phyloP scores from a whole-genome alignment of 1,139 yeast species.

The Blastobotrys capitulatus region DNA sequence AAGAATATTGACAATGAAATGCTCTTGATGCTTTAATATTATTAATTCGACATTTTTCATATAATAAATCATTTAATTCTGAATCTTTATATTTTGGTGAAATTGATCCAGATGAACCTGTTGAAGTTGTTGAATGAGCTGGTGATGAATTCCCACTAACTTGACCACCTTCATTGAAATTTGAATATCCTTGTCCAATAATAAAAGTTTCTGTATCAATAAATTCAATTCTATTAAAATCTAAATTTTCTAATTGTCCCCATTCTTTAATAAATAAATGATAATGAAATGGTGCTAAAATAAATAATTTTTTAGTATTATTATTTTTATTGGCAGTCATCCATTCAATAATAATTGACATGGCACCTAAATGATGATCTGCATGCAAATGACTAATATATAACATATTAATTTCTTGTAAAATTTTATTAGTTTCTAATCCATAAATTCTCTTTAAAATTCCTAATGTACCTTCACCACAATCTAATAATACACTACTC shows the following conservation, averaged over 20 bases:
- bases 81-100: not conserved
- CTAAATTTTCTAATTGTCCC: slow-evolving; percentile 50
- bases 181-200: slow-evolving; percentile 25
- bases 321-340: slow-evolving; percentile 33
- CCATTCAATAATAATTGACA: slow-evolving; percentile 70
- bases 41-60: not conserved
- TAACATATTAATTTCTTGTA: slow-evolving; percentile 52
- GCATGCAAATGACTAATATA: slow-evolving; percentile 92
- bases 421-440: slow-evolving; percentile 38
- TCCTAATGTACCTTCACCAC: slow-evolving; percentile 91
- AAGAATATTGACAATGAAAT: slow-evolving; percentile 79
- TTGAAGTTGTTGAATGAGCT: not conserved
- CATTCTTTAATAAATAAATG: slow-evolving; percentile 66
- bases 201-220: slow-evolving; percentile 66
- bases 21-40: slow-evolving; percentile 57
- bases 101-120: slow-evolving; percentile 1
- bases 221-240: slow-evolving; percentile 43
- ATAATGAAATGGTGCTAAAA: slow-evolving; percentile 76
- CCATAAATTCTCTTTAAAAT: slow-evolving; percentile 61
- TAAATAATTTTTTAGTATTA: slow-evolving; percentile 36
- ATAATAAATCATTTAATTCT: not conserved
- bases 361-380: slow-evolving; percentile 88
- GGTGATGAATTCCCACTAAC: not conserved
- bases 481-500: slow-evolving; percentile 56
- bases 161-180: slow-evolving; percentile 2